Evolutionary conservation across 345 rosid species (phyloP).

Genomic region (Adansonia digitata): DNA sequence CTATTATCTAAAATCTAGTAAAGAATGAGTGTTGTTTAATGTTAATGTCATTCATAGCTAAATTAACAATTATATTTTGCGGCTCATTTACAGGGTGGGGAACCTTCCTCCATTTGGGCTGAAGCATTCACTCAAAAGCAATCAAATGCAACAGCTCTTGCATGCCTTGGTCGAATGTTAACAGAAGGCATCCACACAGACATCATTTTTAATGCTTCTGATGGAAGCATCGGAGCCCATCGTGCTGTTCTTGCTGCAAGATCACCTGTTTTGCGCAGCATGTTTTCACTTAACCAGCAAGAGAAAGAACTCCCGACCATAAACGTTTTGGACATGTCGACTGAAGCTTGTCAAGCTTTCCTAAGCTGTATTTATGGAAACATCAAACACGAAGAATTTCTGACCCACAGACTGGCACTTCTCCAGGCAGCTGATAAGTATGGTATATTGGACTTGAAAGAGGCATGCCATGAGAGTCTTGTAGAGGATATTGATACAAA

Average conservation of each 20-base stretch:
- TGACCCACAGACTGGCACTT: conserved; percentile 62
- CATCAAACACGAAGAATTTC: conserved; percentile 62
- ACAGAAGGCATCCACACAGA: conserved; percentile 77
- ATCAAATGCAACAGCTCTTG: conserved; percentile 52
- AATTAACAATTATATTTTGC: not conserved
- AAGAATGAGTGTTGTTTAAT: too few relatives aligned
- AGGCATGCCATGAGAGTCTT: conserved; percentile 79
- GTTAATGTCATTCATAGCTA: conserved; percentile 5
- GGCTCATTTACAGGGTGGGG: conserved; percentile 50
- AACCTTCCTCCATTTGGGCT: conserved; percentile 73
- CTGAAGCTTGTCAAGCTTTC: conserved; percentile 72
- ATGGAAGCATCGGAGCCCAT: conserved; percentile 83
- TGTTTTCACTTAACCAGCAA: conserved; percentile 78
- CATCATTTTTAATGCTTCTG: conserved; percentile 58
- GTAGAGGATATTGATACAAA: conserved; percentile 72
- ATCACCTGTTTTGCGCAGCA: conserved; percentile 82
- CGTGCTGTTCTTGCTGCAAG: conserved; percentile 79
- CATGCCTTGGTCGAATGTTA: conserved; percentile 72
- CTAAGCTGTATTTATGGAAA: conserved; percentile 75
- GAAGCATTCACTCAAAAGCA: conserved; percentile 41
- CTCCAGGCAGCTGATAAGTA: conserved; percentile 85
- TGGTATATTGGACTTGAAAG: conserved; percentile 66
- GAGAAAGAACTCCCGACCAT: conserved; percentile 76
- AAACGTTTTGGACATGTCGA: conserved; percentile 68
- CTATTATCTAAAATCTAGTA: too few relatives aligned